phyloP scores from a whole-genome alignment of 2,329 filamentous ascomycete genomes.

The Epichloe baconii region DNA sequence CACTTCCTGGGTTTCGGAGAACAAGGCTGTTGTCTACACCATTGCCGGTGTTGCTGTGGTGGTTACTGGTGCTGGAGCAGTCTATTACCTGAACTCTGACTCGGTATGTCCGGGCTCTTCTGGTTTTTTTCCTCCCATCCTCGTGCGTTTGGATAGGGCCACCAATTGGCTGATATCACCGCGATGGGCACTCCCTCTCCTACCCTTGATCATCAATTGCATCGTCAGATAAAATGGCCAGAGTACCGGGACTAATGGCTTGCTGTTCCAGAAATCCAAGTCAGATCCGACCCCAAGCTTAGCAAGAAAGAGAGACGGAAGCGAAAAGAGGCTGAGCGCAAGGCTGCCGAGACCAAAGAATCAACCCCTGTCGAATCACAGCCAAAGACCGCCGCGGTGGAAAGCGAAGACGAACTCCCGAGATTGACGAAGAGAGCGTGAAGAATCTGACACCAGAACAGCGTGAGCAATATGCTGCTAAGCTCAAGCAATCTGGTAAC shows the following conservation, averaged over 20 bases:
- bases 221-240: not conserved
- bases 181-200: not conserved
- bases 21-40: conserved; percentile 92
- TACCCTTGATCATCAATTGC: not conserved
- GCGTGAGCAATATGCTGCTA: conserved; percentile 74
- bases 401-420: conserved; percentile 54
- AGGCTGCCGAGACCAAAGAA: conserved; percentile 34
- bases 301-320: conserved; percentile 85
- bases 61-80: conserved; percentile 77
- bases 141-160: not conserved
- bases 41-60: conserved; percentile 90
- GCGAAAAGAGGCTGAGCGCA: conserved; percentile 65
- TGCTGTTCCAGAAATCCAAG: conserved; percentile 27
- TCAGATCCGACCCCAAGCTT: conserved; percentile 46
- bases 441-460: conserved; percentile 44
- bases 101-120: conserved; percentile 28
- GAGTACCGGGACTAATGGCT: not conserved
- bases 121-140: not conserved
- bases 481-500: conserved; percentile 91
- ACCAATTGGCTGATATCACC: not conserved
- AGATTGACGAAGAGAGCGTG: conserved; percentile 47
- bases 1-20: conserved; percentile 83
- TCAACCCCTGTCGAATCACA: conserved; percentile 22
- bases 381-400: conserved; percentile 37
- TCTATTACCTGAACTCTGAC: conserved; percentile 70